Conservation (phyloP, 352 stramenopile genomes). For the Phytophthora megakarya region DNA sequence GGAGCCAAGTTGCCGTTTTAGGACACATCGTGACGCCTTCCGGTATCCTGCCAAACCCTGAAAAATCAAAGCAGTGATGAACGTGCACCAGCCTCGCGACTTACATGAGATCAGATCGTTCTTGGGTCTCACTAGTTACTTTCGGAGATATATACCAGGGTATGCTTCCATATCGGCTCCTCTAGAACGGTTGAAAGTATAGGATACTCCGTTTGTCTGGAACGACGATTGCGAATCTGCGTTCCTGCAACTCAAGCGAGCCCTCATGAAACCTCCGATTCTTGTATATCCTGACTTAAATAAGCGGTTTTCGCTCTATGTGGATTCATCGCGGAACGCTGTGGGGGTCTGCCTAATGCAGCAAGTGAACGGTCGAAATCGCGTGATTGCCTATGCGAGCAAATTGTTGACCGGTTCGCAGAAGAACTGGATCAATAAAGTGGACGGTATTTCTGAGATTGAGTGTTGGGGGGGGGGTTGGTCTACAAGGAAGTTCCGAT, state of each 20-base stretch:
- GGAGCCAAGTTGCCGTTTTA: no score
- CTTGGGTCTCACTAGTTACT: no score
- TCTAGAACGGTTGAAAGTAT: conserved; percentile 4
- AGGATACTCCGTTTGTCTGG: conserved; percentile 8
- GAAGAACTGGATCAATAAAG: conserved; percentile 1
- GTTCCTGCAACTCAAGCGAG: conserved; percentile 7
- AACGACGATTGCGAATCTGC: conserved; percentile 10
- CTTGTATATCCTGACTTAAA: conserved; percentile 8
- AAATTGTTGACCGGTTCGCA: no score
- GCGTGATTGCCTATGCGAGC: background rate
- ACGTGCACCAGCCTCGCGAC: background rate
- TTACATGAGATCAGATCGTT: conserved; percentile 2
- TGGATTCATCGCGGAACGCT: conserved; percentile 4
- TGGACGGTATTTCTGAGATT: conserved; percentile 3
- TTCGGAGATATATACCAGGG: background rate
- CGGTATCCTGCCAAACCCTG: conserved; percentile 1
- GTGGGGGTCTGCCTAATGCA: conserved; percentile 4
- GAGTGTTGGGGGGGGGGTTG: conserved; percentile 7
- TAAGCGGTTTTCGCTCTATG: no score
- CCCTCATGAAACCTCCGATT: background rate
- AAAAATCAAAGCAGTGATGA: conserved; percentile 15
- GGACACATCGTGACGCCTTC: no score
- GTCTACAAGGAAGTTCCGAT: no score
- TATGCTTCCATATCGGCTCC: background rate
- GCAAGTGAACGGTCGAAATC: background rate